Evolutionary conservation across 345 rosid species (phyloP), one percentile per base, ranked within the genome.

Genomic region (Balakata baccata): DNA sequence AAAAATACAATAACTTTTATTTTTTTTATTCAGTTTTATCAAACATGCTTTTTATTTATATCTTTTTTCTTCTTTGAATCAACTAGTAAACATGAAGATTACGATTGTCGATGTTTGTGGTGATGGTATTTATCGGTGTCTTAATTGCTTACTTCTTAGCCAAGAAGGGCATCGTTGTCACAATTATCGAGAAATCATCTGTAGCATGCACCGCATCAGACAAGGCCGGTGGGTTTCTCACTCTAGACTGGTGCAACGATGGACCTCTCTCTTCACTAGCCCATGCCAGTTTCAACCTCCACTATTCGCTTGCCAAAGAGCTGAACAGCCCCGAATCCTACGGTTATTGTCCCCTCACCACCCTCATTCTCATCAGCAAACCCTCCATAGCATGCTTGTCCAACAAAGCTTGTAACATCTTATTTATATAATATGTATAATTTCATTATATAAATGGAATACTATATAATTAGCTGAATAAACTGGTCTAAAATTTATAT

Each of bases 171-270:
- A 88, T 86, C 74, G 72, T 89, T 59, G 96, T 93, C 68, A 86
- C 93, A 0, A 86, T 93, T 58, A 67, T 91, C 51, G 97, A 91
- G 83, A 85, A 86, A 84, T 90, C 97, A 8, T 86, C 96, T 4
- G 70, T 89, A 16, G 97, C 97, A 2, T 91, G 97, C 73, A 94
- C 90, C 2, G 98, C 97, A 7, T 93, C 98, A 0, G 96, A 96
- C 5, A 93, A 91, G 78, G 87, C 98, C 61, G 98, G 92, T 10
- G 98, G 98, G 4, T 93, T 91, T 78, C 93, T 93, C 71, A 97
- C 96, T 50, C 71, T 86, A 0, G 98, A 91, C 71, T 91, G 96
- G 98, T 93, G 97, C 74, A 97, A 91, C 77, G 86, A 85, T 14
- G 91, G 90, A 3, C 81, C 92, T 0, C 77, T 90, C 71, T 76